phyloP scores from a whole-genome alignment of 306 rosid genomes.

The Acacia confusa region DNA sequence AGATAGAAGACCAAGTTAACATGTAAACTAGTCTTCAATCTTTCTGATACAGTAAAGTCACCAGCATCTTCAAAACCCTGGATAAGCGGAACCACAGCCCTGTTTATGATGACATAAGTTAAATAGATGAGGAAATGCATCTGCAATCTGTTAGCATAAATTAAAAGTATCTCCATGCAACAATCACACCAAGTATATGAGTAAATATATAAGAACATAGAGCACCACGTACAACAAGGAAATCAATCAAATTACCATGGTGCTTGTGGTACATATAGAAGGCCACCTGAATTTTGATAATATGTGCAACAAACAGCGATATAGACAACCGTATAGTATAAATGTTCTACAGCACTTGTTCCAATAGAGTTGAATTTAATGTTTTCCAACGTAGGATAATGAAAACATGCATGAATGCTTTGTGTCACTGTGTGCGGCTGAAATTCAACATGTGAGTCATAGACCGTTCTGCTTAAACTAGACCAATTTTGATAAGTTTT shows the following conservation, averaged over 20 bases:
- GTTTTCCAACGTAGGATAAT: not conserved
- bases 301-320: constrained; percentile 6
- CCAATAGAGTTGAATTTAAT: not conserved
- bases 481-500: not conserved
- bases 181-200: constrained; percentile 13
- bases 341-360: not conserved
- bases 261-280: constrained; percentile 7
- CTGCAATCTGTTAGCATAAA: constrained; percentile 22
- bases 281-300: not conserved
- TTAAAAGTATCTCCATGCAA: constrained; percentile 18
- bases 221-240: constrained; percentile 15
- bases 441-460: not conserved
- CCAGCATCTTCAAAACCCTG: constrained; percentile 99
- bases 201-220: not conserved
- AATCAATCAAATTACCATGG: not conserved
- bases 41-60: constrained; percentile 81
- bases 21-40: constrained; percentile 90
- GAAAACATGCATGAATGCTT: constrained; percentile 8
- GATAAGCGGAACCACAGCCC: constrained; percentile 99
- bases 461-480: not conserved
- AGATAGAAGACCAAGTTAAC: constrained; percentile 84
- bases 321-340: not conserved
- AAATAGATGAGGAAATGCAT: constrained; percentile 51
- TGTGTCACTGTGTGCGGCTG: not conserved
- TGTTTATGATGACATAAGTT: constrained; percentile 63